A percentile compares a stretch with the other conserved stretches of the same genome.
Conservation (phyloP, 129 eudicot species). For the Ambrosia artemisiifolia region DNA sequence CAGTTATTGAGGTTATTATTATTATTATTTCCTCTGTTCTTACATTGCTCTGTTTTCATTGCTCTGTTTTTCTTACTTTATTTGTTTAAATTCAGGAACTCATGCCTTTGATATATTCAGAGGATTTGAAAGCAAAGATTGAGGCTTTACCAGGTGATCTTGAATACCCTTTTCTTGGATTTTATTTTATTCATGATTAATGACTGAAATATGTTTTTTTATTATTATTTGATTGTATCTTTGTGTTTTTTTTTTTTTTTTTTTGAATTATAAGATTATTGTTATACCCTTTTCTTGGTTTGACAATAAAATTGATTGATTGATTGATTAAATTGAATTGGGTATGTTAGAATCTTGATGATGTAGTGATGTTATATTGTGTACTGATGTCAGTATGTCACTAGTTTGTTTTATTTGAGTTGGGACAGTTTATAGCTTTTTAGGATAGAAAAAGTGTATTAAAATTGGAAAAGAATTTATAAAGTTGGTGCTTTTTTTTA, state of each 20-base stretch:
- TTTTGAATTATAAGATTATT: not conserved
- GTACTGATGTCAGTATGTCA: not conserved
- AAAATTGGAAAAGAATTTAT: not conserved
- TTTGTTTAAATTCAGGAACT: conserved; percentile 46
- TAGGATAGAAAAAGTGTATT: not conserved
- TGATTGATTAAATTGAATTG: not conserved
- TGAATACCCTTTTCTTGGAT: conserved; percentile 16
- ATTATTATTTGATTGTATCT: no score
- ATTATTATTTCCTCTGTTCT: not conserved
- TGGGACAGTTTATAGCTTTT: not conserved
- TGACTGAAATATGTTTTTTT: no score
- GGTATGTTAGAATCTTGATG: not conserved
- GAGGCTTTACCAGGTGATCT: conserved; percentile 46
- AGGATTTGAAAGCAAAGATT: conserved; percentile 21
- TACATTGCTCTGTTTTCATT: not conserved
- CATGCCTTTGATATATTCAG: conserved; percentile 33
- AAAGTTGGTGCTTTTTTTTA: conserved; percentile 15
- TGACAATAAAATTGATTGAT: not conserved
- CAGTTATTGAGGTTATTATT: conserved; percentile 48
- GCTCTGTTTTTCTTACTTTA: not conserved
- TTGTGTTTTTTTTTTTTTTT: no score
- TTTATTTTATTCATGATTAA: not conserved
- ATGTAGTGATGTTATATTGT: not conserved
- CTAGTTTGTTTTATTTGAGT: not conserved
- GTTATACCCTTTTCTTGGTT: not conserved